Evolutionary conservation across 2,329 filamentous ascomycete species (phyloP).

Genomic region (Achaetomium macrosporum): DNA sequence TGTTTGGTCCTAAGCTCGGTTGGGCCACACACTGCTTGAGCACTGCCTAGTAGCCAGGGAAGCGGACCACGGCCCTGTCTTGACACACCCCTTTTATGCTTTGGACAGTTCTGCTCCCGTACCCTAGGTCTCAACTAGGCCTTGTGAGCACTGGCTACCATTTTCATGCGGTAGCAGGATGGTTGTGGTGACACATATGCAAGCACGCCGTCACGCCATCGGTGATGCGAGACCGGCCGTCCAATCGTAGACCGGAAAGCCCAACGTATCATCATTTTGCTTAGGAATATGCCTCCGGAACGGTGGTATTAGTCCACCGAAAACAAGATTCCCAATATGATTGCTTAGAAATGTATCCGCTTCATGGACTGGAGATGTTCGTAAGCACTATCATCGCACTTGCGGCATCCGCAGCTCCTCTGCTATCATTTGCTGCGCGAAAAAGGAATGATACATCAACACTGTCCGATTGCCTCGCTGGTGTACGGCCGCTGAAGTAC

Average conservation of each 20-base stretch:
- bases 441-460: too few species aligned
- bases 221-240: neutral
- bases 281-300: slow-evolving; percentile 3
- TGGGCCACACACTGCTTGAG: too few species aligned
- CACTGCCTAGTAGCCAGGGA: too few species aligned
- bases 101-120: neutral
- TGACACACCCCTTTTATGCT: neutral
- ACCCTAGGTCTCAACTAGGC: neutral
- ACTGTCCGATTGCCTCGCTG: too few species aligned
- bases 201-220: slow-evolving; percentile 7
- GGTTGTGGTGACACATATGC: neutral
- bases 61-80: too few species aligned
- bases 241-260: neutral
- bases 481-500: too few species aligned
- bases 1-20: too few species aligned
- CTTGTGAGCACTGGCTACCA: neutral
- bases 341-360: slow-evolving; percentile 2
- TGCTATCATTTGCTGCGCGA: too few species aligned
- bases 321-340: neutral
- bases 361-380: neutral
- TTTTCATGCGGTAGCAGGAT: neutral
- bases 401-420: neutral
- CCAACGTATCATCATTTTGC: neutral
- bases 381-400: neutral
- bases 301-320: neutral